These are phyloP conservation scores for Mallotus repandus DNA, from an alignment of 441 rosid genomes.

Conservation along the genomic window DNA sequence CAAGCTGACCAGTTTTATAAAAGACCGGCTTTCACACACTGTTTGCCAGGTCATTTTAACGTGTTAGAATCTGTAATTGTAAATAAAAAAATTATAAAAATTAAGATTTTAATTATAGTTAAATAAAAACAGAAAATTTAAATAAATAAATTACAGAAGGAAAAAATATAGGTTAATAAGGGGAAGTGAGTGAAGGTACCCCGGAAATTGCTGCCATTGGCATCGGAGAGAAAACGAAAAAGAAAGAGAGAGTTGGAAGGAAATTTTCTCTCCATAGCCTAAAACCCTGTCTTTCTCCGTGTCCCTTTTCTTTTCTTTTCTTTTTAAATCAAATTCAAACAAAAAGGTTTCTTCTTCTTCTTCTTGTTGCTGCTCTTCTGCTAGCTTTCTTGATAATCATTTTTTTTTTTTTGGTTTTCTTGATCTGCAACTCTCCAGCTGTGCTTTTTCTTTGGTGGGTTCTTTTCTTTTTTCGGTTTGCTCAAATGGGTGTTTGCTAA, in stretches of 20 bases:
- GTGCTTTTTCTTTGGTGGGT: not conserved
- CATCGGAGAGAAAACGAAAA: slow-evolving; percentile 14
- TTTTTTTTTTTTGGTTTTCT: too few species aligned
- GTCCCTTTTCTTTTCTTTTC: slow-evolving; percentile 8
- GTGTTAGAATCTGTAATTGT: not conserved
- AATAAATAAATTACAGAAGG: not conserved
- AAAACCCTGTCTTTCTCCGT: slow-evolving; percentile 19
- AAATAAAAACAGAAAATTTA: too few species aligned
- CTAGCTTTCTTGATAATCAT: not conserved
- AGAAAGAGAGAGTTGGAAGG: slow-evolving; percentile 19
- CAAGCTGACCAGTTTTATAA: not conserved
- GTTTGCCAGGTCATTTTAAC: slow-evolving; percentile 14
- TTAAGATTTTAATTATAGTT: too few species aligned
- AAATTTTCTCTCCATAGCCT: slow-evolving; percentile 7
- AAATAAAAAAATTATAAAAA: too few species aligned
- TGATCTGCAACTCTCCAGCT: slow-evolving; percentile 51
- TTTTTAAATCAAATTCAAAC: slow-evolving; percentile 3
- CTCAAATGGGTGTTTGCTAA: slow-evolving; percentile 29
- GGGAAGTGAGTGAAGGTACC: slow-evolving; percentile 34
- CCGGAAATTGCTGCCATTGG: slow-evolving; percentile 46
- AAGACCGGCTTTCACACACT: not conserved
- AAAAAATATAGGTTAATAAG: not conserved
- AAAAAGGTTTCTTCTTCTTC: too few species aligned
- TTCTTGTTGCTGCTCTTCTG: too few species aligned
- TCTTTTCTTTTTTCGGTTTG: slow-evolving; percentile 21